Percentiles rank a stretch among this genome's conserved stretches.
Evolutionary conservation across 208 protist genomes (phyloP).

Genomic region (Phytomonas serpens): DNA sequence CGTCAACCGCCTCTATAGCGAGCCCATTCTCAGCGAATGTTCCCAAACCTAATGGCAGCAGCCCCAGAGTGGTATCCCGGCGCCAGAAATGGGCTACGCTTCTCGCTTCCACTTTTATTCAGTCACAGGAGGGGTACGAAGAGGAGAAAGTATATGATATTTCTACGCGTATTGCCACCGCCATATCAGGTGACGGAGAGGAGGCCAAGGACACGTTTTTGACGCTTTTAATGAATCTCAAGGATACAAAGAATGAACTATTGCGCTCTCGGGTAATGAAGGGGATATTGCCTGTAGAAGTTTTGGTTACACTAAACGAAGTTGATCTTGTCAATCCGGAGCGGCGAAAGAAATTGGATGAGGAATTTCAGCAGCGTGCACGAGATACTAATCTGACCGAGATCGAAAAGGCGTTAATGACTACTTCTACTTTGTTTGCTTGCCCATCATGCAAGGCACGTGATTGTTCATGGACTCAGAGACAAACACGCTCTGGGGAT

Average conservation of each 20-base stretch:
- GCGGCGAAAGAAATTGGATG: constrained; percentile 47
- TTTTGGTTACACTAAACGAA: constrained; percentile 59
- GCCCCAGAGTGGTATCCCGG: neutral
- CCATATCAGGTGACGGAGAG: constrained; percentile 42
- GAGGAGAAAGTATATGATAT: constrained; percentile 23
- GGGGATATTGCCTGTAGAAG: constrained; percentile 59
- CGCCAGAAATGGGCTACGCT: constrained; percentile 35
- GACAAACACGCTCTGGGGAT: constrained; percentile 96
- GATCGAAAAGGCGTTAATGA: constrained; percentile 54
- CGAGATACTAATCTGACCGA: constrained; percentile 78
- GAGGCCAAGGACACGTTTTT: constrained; percentile 53
- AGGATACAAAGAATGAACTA: constrained; percentile 55
- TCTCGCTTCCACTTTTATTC: constrained; percentile 29
- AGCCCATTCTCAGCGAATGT: neutral
- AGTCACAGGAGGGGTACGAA: constrained; percentile 27
- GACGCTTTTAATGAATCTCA: constrained; percentile 59
- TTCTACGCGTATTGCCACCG: constrained; percentile 34
- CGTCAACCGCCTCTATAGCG: constrained; percentile 3
- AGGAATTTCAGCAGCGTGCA: constrained; percentile 50
- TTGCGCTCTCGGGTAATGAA: constrained; percentile 46
- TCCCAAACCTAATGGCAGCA: neutral
- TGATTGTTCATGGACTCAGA: constrained; percentile 89
- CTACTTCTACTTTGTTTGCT: constrained; percentile 73
- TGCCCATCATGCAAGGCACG: constrained; percentile 79
- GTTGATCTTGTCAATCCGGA: constrained; percentile 77